Evolutionary conservation across 2,329 filamentous ascomycete genomes (phyloP).

Genomic region (Pseudomassariella vexata): DNA sequence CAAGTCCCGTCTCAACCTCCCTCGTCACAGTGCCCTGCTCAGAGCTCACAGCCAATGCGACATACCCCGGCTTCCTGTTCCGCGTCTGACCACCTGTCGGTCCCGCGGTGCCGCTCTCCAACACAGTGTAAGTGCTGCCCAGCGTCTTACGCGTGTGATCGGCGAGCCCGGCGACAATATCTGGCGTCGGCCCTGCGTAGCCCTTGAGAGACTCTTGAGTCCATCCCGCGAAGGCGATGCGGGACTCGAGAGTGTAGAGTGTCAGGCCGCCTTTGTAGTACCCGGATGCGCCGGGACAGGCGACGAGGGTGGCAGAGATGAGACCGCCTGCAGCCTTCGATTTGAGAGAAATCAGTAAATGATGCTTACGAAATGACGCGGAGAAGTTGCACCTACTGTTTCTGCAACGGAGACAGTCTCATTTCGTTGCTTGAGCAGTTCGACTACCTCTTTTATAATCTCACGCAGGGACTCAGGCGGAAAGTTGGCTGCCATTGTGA

Average conservation of each 20-base stretch:
- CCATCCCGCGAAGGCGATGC: conserved; percentile 56
- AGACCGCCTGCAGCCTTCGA: conserved; percentile 60
- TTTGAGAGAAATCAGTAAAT: conserved; percentile 18
- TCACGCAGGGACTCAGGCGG: background rate
- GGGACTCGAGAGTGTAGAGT: conserved; percentile 53
- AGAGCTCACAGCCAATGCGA: conserved; percentile 54
- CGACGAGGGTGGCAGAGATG: conserved; percentile 52
- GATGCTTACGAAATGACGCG: conserved; percentile 6
- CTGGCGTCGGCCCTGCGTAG: conserved; percentile 55
- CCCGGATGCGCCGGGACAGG: conserved; percentile 49
- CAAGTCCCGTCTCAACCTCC: conserved; percentile 50
- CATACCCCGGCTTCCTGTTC: conserved; percentile 57
- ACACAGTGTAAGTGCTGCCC: conserved; percentile 49
- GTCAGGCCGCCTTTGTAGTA: conserved; percentile 60
- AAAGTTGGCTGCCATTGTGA: background rate
- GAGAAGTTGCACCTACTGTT: conserved; percentile 3
- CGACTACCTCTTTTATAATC: background rate
- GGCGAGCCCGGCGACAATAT: conserved; percentile 50
- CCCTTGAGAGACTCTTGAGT: conserved; percentile 41
- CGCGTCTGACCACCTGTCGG: conserved; percentile 50
- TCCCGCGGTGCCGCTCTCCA: conserved; percentile 59
- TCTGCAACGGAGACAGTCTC: conserved; percentile 3
- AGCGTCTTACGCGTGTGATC: conserved; percentile 49
- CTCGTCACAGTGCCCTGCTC: conserved; percentile 43
- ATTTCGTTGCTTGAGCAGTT: conserved; percentile 2